Base-by-base conservation (phyloP, 371 early-diverging fungal species). In the Mucor velutinosus region DNA sequence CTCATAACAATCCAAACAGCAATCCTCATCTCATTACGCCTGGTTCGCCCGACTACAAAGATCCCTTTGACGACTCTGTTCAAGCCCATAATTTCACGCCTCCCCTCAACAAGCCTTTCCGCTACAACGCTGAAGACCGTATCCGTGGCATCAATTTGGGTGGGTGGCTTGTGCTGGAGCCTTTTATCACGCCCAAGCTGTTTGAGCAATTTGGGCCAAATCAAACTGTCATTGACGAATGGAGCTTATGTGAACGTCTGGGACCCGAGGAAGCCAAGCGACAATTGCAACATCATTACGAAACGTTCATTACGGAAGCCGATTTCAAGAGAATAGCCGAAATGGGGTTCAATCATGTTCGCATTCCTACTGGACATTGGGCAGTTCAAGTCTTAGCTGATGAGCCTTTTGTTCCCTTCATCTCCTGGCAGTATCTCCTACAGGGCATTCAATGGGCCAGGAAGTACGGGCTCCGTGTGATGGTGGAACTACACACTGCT, bases 321-420 rank as follows among this genome's bases (percentile, higher is more conserved):
- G 92, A 91, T 43, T 89, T 93, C 59, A 68, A 73, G n/a, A 79
- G 79, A 19, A 80, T 93, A 8, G 82, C 87, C 0, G 73, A 80
- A 43, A 79, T 87, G 67, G 91, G 92, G 0, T 70, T 93, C 30
- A 91, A 92, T 66, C 90, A 90, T 56, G 82, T 93, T 3, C 89
- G 93, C 11, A 91, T 93, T 56, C 93, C 93, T 1, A 74, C 89
- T 1, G 92, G 92, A 0, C 89, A 90, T 71, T 92, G 93, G 93
- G 90, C 93, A 0, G 65, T 93, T 30, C 51, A 65, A 2, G 68
- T 63, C 0, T 41, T 63, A 3, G 53, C 59, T 17, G 83, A 75
- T 0, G 86, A 86, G 3, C 92, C 92, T 0, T 93, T 81, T 67
- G 90, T 91, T 0, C 82, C 89, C 0, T 69, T 85, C 25, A 32